Evolutionary conservation across 345 rosid genomes (phyloP).

Genomic region (Gossypium mustelinum): DNA sequence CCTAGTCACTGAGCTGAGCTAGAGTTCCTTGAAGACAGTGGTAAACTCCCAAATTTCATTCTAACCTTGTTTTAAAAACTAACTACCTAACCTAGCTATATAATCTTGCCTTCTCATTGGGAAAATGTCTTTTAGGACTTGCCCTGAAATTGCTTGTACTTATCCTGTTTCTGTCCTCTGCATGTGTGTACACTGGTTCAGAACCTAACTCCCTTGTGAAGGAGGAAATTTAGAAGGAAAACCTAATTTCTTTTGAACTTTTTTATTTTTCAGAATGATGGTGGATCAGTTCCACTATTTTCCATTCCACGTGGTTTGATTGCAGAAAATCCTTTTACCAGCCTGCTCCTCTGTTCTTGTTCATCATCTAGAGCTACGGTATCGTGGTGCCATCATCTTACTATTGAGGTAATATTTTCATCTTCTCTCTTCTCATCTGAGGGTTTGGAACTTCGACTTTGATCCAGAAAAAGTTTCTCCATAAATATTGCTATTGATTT

Average conservation of each 20-base stretch:
- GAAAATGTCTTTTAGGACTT: slow-evolving; percentile 1
- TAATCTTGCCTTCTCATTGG: background rate
- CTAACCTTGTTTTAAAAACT: background rate
- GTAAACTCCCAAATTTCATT: background rate
- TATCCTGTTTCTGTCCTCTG: background rate
- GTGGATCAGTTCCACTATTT: slow-evolving; percentile 63
- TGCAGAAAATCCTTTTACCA: slow-evolving; percentile 93
- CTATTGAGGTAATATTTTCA: slow-evolving; percentile 61
- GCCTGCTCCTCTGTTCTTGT: slow-evolving; percentile 69
- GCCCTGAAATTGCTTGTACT: background rate
- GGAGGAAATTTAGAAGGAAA: background rate
- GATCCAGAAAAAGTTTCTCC: slow-evolving; percentile 4
- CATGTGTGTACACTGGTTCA: background rate
- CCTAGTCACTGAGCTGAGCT: background rate
- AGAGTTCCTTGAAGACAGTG: background rate
- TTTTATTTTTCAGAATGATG: slow-evolving; percentile 57
- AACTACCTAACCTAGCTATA: background rate
- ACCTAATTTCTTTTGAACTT: slow-evolving; percentile 22
- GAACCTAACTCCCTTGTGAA: background rate
- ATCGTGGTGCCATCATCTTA: slow-evolving; percentile 81
- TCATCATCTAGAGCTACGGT: slow-evolving; percentile 44
- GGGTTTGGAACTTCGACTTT: slow-evolving; percentile 2
- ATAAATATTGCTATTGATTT: slow-evolving; percentile 9
- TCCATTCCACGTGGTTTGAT: slow-evolving; percentile 71
- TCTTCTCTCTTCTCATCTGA: slow-evolving; percentile 13